phyloP scores from a whole-genome alignment of 495 filamentous ascomycete genomes.

The Sphaerosporella brunnea region DNA sequence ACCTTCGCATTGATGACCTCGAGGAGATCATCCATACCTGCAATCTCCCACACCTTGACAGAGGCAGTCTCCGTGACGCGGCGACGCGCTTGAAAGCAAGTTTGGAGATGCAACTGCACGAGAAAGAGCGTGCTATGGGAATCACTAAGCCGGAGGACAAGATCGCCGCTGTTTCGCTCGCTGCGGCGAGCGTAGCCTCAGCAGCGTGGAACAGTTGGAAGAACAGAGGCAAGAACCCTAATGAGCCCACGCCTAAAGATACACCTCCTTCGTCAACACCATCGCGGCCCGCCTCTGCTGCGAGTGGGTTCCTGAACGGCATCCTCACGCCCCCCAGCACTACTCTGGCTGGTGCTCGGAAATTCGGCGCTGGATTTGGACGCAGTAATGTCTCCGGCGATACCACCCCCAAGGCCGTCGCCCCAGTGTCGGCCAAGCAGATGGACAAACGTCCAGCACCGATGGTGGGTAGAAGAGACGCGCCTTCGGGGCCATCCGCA shows the following conservation, averaged over 20 bases:
- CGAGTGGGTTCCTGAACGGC: conserved; percentile 16
- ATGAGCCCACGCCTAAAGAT: neutral
- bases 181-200: neutral
- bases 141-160: neutral
- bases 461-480: neutral
- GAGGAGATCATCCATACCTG: conserved; percentile 77
- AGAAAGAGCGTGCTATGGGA: conserved; percentile 44
- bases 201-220: neutral
- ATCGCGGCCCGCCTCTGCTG: conserved; percentile 16
- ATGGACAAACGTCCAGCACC: neutral
- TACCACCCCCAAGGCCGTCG: neutral
- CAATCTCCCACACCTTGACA: conserved; percentile 53
- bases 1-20: conserved; percentile 74
- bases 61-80: conserved; percentile 57
- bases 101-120: conserved; percentile 92
- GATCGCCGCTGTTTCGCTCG: neutral
- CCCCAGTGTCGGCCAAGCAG: neutral
- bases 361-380: conserved; percentile 18
- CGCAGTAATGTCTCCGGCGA: conserved; percentile 3
- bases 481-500: neutral
- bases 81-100: conserved; percentile 86
- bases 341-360: conserved; percentile 11
- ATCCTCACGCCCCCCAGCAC: conserved; percentile 19
- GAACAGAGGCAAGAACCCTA: neutral
- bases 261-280: conserved; percentile 8